Evolutionary conservation across 179 eudicot species (phyloP).

Genomic region (Beta macrorhiza): DNA sequence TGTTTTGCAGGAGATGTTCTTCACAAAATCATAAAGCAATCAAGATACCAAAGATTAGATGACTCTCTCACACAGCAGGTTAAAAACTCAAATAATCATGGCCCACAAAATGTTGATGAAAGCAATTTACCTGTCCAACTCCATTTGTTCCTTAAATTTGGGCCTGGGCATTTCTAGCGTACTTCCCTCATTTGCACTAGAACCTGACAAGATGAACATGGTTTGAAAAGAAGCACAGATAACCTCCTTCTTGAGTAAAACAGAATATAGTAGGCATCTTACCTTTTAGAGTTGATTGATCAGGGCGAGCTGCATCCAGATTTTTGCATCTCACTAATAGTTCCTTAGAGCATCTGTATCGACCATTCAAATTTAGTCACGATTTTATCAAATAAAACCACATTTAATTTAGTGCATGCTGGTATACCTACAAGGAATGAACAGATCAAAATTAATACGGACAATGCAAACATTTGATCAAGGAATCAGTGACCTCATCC

Average conservation of each 20-base stretch:
- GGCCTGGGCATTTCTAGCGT: constrained; percentile 31
- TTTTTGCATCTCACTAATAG: constrained; percentile 35
- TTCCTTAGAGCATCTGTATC: constrained; percentile 26
- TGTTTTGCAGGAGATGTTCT: constrained; percentile 33
- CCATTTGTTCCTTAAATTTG: constrained; percentile 28
- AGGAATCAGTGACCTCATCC: background rate
- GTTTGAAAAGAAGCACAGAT: background rate
- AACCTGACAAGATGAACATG: constrained; percentile 26
- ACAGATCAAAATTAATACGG: background rate
- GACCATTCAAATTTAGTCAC: constrained; percentile 2
- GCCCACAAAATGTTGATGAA: background rate
- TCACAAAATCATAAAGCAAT: constrained; percentile 11
- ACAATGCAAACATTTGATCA: background rate
- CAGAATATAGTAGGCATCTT: background rate
- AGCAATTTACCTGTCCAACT: constrained; percentile 40
- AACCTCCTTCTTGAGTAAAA: background rate
- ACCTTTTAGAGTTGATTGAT: constrained; percentile 46
- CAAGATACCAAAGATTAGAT: constrained; percentile 9
- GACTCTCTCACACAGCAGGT: background rate
- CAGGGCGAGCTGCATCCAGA: constrained; percentile 32
- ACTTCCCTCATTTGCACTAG: constrained; percentile 33
- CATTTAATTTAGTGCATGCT: constrained; percentile 12
- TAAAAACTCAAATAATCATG: background rate
- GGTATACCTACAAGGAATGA: background rate
- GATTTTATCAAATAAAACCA: background rate